Evolutionary conservation across 805 yeast species (phyloP), one percentile per base, ranked within the genome.

Genomic region (Candida andamanensis): DNA sequence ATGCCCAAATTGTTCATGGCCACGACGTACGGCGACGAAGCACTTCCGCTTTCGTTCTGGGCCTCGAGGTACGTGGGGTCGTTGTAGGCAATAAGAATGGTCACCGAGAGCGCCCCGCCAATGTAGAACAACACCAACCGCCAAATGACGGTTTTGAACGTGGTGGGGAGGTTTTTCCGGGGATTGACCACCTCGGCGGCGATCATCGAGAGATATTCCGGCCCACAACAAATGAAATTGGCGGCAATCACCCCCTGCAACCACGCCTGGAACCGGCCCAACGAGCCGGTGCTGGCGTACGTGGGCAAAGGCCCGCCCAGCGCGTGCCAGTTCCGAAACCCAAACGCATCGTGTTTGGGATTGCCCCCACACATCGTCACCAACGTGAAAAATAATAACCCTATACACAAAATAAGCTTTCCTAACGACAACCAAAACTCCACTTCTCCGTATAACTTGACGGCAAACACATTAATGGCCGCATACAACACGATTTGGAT

Each of bases 401-500:
- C 69, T 27, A 62, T 50, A 36, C 60, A 59, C 29, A 60, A 47
- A 2, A 61, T 36, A 16, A 63, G 58, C 39, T 64, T 64, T 19
- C 60, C 61, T 39, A 67, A 50, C 18, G 65, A 54, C 25, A 61
- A 49, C 63, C 66, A 66, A 36, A 72, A 72, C 45, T 72, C 77
- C 18, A 63, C 56, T 42, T 72, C 78, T 37, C 78, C 78, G 42
- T 67, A 72, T 48, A 63, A 54, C 40, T 53, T 61, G 20, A 72
- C 78, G 6, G 74, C 71, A 37, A 67, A 62, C 17, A 67, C 54
- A 42, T 71, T 71, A 36, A 69, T 59, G 4, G 50, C 35, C 9
- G 67, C 56, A 36, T 71, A 70, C 10, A 63, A 50, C n/a, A 42
- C 60, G 29, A 71, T 54, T 39, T 67, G 72, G 24, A 63, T 42